phyloP scores from a whole-genome alignment of 768 basidiomycete species.

The Tephrocybe sp. region DNA sequence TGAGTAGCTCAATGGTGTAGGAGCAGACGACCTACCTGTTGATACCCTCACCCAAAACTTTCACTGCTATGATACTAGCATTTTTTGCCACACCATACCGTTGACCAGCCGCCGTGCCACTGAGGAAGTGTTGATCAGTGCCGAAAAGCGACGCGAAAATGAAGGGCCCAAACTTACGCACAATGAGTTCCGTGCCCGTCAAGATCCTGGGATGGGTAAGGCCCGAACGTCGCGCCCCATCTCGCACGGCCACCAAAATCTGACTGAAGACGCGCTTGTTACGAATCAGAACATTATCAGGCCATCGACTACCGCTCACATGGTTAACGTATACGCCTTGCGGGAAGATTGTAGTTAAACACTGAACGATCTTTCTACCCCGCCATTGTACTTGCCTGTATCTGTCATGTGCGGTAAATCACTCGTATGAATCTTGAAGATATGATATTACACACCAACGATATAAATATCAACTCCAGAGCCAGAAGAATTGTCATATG shows the following conservation, averaged over 20 bases:
- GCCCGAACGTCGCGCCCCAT: conserved; percentile 35
- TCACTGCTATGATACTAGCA: conserved; percentile 37
- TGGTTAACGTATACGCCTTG: too few species aligned
- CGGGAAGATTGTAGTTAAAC: too few species aligned
- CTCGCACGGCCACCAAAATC: conserved; percentile 38
- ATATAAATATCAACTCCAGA: conserved; percentile 3
- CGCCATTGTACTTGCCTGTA: too few species aligned
- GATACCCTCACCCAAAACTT: conserved; percentile 35
- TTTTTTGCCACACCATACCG: conserved; percentile 26
- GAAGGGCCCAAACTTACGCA: too few species aligned
- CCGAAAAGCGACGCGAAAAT: too few species aligned
- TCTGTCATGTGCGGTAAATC: too few species aligned
- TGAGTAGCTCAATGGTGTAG: not conserved
- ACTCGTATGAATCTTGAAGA: not conserved
- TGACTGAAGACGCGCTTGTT: conserved; percentile 16
- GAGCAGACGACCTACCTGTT: conserved; percentile 8
- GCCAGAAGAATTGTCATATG: not conserved
- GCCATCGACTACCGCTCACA: too few species aligned
- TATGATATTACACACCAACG: conserved; percentile 24
- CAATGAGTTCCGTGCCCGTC: not conserved
- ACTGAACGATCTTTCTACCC: too few species aligned
- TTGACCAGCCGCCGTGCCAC: conserved; percentile 24
- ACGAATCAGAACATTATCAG: not conserved
- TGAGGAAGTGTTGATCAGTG: not conserved
- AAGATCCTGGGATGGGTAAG: conserved; percentile 13